phyloP scores from a whole-genome alignment of 345 rosid species.

The Linum trigynum region DNA sequence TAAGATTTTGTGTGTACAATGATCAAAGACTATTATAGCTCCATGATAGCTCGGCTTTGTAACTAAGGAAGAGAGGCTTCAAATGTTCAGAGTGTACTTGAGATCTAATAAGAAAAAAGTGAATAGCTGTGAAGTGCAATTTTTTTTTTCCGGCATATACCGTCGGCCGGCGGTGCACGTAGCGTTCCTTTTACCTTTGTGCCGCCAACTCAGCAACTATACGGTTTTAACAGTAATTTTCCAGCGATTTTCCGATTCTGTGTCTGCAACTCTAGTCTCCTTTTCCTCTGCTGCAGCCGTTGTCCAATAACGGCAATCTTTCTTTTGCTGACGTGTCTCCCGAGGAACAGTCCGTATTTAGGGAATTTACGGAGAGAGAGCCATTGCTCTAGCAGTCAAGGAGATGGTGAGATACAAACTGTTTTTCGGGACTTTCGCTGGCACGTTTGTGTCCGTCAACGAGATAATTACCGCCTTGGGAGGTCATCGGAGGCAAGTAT shows the following conservation, averaged over 20 bases:
- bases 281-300: too few species aligned
- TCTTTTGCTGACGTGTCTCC: background rate
- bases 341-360: conserved; percentile 11
- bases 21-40: conserved; percentile 11
- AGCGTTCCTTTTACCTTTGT: too few species aligned
- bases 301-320: too few species aligned
- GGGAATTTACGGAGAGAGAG: conserved; percentile 49
- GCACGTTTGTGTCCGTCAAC: conserved; percentile 76
- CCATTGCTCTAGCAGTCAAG: conserved; percentile 53
- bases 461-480: conserved; percentile 58
- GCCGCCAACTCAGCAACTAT: too few species aligned
- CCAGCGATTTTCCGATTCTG: too few species aligned
- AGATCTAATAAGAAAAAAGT: too few species aligned
- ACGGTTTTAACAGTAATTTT: too few species aligned
- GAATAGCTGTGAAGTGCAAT: too few species aligned
- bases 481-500: conserved; percentile 56
- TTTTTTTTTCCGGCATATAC: too few species aligned
- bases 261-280: too few species aligned
- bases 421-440: conserved; percentile 85
- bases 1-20: background rate
- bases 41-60: conserved; percentile 22
- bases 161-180: too few species aligned
- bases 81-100: too few species aligned
- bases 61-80: conserved; percentile 19
- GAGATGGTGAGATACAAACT: conserved; percentile 86